Base-by-base conservation (phyloP, 306 rosid genomes). In the Morella rubra region DNA sequence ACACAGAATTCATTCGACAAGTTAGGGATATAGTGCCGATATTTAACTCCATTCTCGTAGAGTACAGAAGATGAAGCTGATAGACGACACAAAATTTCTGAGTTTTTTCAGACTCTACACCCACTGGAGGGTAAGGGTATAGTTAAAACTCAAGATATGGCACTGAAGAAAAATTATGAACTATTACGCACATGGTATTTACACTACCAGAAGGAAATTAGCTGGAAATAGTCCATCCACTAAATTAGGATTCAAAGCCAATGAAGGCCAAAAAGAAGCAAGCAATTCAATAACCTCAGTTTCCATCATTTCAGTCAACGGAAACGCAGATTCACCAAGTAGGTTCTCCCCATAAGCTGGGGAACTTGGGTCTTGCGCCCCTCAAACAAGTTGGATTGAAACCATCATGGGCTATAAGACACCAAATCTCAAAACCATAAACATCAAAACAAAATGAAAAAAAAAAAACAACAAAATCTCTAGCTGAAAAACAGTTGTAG, bases 31-130 rank as follows among this genome's bases (percentile, higher is more conserved):
- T 91, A 5, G 93, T 91, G 93, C 83, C 79, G 91, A 79, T 85
- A 89, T 93, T 93, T 93, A 84, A 84, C 96, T 85, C 91, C 89
- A 51, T 14, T 74, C 91, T 75, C 89, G 86, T 75, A 61, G 41
- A 0, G 1, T 2, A 5, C 79, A 54, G 69, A 80, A 89, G 93
- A 88, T 15, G 87, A 91, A 89, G 93, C 87, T 87, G 96, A 89
- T 91, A 32, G 94, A 87, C 93, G 87, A 81, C 96, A 90, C 96
- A 44, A 0, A 60, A 19, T 86, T 4, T 61, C 14, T 0, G 91
- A 91, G 95, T 85, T 86, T 8, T 32, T 70, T 89, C 93, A 89
- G 93, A 86, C 96, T 41, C 75, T 50, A 62, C 40, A 20, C 84
- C 86, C 42, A 18, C 42, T 18, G 19, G 0, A 20, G 27, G 27